Base-by-base conservation (phyloP, 1,139 yeast species). In the Yamadazyma mexicana region DNA sequence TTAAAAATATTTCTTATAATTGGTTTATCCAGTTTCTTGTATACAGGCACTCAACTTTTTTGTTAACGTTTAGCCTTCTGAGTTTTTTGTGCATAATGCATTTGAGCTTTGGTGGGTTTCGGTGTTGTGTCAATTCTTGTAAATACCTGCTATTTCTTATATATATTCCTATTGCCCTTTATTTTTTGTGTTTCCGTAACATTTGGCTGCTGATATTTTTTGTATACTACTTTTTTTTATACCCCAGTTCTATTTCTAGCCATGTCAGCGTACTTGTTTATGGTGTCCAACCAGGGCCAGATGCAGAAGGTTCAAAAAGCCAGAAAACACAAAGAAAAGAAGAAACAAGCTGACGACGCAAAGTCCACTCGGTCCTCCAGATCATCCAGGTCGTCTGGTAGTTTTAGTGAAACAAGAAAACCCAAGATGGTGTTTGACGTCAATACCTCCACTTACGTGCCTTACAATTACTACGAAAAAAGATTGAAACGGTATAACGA, bases 401-500 rank as follows among this genome's bases (percentile, higher is more conserved):
- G 17, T n/a, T 16, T 26, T 9, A 20, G 28, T 4, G 34, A 25
- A 12, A 35, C 23, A 9, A 12, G 23, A 8, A 45, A 32, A 32
- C 41, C 44, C 15, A 45, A 38, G 20, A 39, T 34, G 35, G 40
- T 31, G 29, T 44, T 46, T 25, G 50, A 49, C 33, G 38, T 42
- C 16, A 41, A 35, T 16, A 38, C 46, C 3, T 41, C 43, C 10
- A 34, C 34, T 7, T 48, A 48, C 34, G 41, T 47, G 18, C 38
- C 44, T 10, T 33, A 42, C 5, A 34, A 45, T 2, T 22, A 47
- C 0, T 44, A 47, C 31, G 64, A 56, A 31, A 44, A 35, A 28
- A 52, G 48, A 23, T 35, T 54, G 10, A 38, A 43, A 6, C 51
- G 45, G 22, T 61, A 50, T 44, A 56, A 58, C 35, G 29, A 35